Percentiles rank a stretch among this genome's conserved stretches.
These are phyloP conservation scores for Paramecium octaurelia DNA, from an alignment of 73 alveolate genomes.

Conservation along the genomic window DNA sequence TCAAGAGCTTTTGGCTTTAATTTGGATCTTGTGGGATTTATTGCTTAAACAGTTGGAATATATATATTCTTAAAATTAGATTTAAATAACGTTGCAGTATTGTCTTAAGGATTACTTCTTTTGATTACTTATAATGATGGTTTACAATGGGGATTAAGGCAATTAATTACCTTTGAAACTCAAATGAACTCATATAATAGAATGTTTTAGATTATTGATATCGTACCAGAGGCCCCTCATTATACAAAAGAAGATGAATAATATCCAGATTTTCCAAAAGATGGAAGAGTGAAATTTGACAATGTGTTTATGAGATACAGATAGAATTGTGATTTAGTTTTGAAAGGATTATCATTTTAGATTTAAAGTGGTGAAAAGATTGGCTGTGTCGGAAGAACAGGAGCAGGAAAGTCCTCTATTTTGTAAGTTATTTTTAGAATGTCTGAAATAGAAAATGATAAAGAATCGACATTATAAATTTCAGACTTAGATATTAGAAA, in stretches of 20 bases:
- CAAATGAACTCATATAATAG: conserved; percentile 17
- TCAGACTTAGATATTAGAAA: conserved; percentile 66
- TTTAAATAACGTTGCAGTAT: not conserved
- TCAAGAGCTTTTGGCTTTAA: not conserved
- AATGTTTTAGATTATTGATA: conserved; percentile 7
- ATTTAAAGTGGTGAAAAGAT: conserved; percentile 46
- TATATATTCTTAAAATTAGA: not conserved
- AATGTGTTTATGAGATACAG: conserved; percentile 43
- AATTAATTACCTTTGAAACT: conserved; percentile 19
- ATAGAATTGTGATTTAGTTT: conserved; percentile 19
- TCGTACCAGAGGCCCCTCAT: conserved; percentile 13
- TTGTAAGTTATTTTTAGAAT: conserved; percentile 67
- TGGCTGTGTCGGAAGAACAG: conserved; percentile 69
- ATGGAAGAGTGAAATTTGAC: conserved; percentile 44
- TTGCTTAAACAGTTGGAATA: not conserved
- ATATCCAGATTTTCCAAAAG: not conserved
- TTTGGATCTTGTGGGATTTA: conserved; percentile 15
- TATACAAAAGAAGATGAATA: not conserved
- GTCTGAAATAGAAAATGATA: conserved; percentile 62
- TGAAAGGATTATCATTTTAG: conserved; percentile 29
- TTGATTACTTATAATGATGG: conserved; percentile 9
- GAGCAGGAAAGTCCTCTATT: conserved; percentile 68
- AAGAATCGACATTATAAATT: conserved; percentile 31
- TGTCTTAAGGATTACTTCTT: not conserved
- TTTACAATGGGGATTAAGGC: conserved; percentile 11